Base-by-base conservation (phyloP, 2,329 filamentous ascomycete genomes). In the Teratosphaeria epicoccoides region DNA sequence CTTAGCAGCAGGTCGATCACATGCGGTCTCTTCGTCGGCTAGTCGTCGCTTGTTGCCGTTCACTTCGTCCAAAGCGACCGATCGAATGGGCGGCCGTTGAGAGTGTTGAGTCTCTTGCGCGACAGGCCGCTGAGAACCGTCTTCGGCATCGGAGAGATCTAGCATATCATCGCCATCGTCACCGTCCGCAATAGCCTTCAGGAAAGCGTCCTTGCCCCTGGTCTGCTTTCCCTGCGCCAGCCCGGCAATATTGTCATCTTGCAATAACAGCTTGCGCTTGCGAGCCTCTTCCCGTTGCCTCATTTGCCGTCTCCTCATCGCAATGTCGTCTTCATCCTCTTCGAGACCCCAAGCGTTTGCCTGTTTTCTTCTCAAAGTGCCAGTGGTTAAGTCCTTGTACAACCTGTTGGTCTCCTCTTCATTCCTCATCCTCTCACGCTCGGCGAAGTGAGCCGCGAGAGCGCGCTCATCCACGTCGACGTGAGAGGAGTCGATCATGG, bases 361-460 rank as follows among this genome's bases (percentile, higher is more conserved):
- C 44, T 87, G 83, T 66, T 94, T 91, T 55, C 88, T 84, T 10
- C 90, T 85, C 47, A 98, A 78, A 68, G 83, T 85, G 48, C 93
- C 93, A 11, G 85, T 94, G 4, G 88, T 93, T 61, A 98, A 85
- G 65, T 97, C 91, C 61, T 87, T 90, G 76, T 93, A 88, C 49
- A 98, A 79, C 72, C 93, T 93, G 62, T 90, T 86, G 12, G 96
- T 85, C 59, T 87, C 82, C 61, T 91, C 88, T 67, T 95, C 89
- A 62, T 97, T 88, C 33, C 81, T 80, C 33, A 78, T 81, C 55
- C 88, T 84, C 61, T 91, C 84, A 49, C 86, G 85, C 59, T 94
- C 84, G 26, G 89, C 89, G 71, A 87, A 88, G 63, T 93, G 85
- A 22, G 88, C 89, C 43, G 91, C 91, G 53, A 96, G 73, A 66